These are phyloP conservation scores for Trichoderma orchidacearum DNA, from an alignment of 495 filamentous ascomycete genomes.

Conservation along the genomic window DNA sequence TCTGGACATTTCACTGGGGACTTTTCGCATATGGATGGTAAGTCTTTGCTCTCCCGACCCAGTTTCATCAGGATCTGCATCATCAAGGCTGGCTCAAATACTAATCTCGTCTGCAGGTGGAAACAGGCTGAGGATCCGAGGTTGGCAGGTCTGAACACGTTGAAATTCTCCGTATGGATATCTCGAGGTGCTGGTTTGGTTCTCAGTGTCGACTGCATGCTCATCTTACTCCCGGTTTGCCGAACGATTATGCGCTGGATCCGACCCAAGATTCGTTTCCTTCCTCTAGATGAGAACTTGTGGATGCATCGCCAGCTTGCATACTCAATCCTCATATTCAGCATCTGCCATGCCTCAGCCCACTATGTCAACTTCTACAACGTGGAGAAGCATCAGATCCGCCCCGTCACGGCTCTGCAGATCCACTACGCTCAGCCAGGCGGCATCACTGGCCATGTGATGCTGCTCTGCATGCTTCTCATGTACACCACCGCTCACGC, in stretches of 20 bases:
- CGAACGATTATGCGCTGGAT: conserved; percentile 72
- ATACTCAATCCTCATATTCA: conserved; percentile 75
- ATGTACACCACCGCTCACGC: conserved; percentile 96
- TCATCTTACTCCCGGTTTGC: conserved; percentile 93
- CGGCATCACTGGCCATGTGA: conserved; percentile 92
- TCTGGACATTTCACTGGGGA: conserved; percentile 70
- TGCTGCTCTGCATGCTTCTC: conserved; percentile 95
- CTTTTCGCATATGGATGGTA: conserved; percentile 88
- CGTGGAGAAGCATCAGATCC: conserved; percentile 74
- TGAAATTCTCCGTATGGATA: conserved; percentile 85
- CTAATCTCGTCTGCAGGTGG: conserved; percentile 42
- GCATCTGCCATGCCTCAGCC: conserved; percentile 56
- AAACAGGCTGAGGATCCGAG: conserved; percentile 53
- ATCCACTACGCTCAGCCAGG: conserved; percentile 86
- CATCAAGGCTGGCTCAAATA: neutral
- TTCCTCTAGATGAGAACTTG: conserved; percentile 86
- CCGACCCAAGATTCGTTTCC: conserved; percentile 73
- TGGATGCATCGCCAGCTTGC: conserved; percentile 97
- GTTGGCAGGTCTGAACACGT: conserved; percentile 64
- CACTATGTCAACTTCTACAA: conserved; percentile 99
- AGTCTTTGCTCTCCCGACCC: conserved; percentile 11
- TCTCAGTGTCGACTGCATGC: conserved; percentile 65
- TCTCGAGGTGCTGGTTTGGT: conserved; percentile 84
- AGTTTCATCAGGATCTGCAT: neutral
- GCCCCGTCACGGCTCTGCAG: conserved; percentile 68